phyloP scores from a whole-genome alignment of 495 filamentous ascomycete genomes.

The Penicillium simplicissimum region DNA sequence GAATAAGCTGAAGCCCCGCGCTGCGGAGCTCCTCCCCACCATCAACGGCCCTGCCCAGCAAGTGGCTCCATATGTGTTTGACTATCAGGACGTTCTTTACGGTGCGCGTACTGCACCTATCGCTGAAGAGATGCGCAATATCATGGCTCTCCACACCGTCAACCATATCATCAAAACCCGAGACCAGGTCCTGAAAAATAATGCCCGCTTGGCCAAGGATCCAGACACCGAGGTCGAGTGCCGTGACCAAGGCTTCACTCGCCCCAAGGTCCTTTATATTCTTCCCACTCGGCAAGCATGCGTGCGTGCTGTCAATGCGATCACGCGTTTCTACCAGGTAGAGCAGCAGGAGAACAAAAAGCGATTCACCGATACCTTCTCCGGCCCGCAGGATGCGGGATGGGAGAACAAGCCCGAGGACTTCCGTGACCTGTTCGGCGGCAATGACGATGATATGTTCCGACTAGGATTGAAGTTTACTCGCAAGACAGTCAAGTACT shows the following conservation, averaged over 20 bases:
- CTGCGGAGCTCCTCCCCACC: conserved; percentile 34
- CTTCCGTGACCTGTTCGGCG: conserved; percentile 86
- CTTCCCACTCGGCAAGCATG: conserved; percentile 85
- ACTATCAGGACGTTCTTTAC: conserved; percentile 80
- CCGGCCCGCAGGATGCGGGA: conserved; percentile 60
- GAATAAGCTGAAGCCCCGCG: conserved; percentile 42
- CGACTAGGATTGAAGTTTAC: conserved; percentile 92
- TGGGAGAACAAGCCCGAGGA: conserved; percentile 78
- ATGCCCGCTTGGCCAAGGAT: conserved; percentile 66
- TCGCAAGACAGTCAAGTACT: conserved; percentile 90
- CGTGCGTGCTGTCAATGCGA: conserved; percentile 70
- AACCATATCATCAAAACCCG: conserved; percentile 95
- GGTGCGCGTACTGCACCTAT: conserved; percentile 67
- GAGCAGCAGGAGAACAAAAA: conserved; percentile 96
- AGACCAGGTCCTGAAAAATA: conserved; percentile 90
- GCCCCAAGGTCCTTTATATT: conserved; percentile 88
- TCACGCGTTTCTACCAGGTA: conserved; percentile 70
- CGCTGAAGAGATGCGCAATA: conserved; percentile 62
- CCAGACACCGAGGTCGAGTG: conserved; percentile 69
- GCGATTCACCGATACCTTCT: conserved; percentile 81
- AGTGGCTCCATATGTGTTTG: conserved; percentile 53
- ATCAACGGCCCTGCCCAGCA: conserved; percentile 37
- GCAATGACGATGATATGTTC: conserved; percentile 97
- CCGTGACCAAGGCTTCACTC: conserved; percentile 92
- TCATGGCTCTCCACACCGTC: conserved; percentile 79